phyloP scores from a whole-genome alignment of 768 basidiomycete species.

The Collybiopsis confluens region DNA sequence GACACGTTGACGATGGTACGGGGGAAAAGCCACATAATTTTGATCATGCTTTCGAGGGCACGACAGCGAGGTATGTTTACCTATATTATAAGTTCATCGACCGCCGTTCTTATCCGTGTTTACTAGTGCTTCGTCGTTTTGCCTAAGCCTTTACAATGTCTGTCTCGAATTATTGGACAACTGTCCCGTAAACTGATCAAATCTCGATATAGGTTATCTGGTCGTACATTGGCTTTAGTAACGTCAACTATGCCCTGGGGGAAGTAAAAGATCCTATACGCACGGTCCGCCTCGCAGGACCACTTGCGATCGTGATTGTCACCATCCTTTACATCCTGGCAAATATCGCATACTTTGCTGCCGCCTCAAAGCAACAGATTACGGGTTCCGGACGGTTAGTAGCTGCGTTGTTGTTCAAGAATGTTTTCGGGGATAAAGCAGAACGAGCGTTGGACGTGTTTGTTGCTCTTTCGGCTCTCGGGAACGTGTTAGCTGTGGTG shows the following conservation, averaged over 20 bases:
- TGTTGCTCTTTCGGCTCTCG: conserved; percentile 54
- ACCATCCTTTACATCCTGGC: conserved; percentile 56
- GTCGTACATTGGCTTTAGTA: conserved; percentile 70
- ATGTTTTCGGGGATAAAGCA: neutral
- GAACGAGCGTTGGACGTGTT: conserved; percentile 28
- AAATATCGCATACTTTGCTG: conserved; percentile 72
- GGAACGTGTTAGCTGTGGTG: conserved; percentile 50
- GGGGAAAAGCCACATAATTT: neutral
- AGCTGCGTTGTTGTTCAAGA: neutral
- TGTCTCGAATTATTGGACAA: conserved; percentile 10
- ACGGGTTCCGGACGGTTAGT: neutral
- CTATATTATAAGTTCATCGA: too few relatives aligned
- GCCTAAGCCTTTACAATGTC: conserved; percentile 35
- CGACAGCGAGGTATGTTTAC: neutral
- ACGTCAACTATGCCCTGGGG: conserved; percentile 69
- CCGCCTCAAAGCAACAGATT: conserved; percentile 47
- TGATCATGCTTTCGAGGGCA: neutral
- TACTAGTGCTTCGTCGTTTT: conserved; percentile 18
- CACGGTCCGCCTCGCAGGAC: conserved; percentile 67
- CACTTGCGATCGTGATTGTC: conserved; percentile 59
- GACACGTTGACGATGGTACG: neutral
- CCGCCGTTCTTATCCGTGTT: too few relatives aligned
- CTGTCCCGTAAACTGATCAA: conserved; percentile 27
- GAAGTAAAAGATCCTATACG: conserved; percentile 66
- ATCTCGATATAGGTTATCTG: conserved; percentile 25